A percentile compares a stretch with the other conserved stretches of the same genome.
phyloP scores from a whole-genome alignment of 768 basidiomycete genomes.

The Boletus rex-veris region DNA sequence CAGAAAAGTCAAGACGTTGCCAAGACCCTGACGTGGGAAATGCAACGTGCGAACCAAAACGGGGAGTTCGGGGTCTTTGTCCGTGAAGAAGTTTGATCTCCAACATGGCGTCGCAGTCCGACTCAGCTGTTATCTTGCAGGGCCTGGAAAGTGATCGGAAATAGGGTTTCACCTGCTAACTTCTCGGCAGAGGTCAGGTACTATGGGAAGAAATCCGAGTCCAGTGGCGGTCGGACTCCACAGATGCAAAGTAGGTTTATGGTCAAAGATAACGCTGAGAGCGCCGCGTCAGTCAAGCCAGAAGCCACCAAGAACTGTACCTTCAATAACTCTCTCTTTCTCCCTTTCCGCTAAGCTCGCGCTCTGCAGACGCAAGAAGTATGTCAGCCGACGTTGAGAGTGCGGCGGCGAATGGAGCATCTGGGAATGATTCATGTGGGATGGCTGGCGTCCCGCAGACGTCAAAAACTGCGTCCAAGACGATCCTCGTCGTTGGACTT shows the following conservation, averaged over 20 bases:
- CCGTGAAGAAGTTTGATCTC: no score
- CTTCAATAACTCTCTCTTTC: neutral
- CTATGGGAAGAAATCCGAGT: neutral
- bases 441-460: neutral
- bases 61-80: neutral
- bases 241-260: neutral
- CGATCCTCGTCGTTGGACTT: constrained; percentile 5
- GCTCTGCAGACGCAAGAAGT: neutral
- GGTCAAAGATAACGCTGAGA: neutral
- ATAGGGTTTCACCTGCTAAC: neutral
- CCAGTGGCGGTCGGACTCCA: neutral
- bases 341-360: neutral
- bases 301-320: neutral
- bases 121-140: no score
- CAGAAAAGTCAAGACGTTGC: no score
- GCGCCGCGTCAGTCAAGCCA: neutral
- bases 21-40: no score
- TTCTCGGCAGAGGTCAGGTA: neutral
- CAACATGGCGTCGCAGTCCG: no score
- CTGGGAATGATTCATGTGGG: neutral
- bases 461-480: neutral
- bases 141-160: neutral
- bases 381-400: neutral
- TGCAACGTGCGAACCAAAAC: neutral
- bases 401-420: neutral